phyloP scores from a whole-genome alignment of 108 stramenopile genomes.

The Pseudonitzschia delicatissima region DNA sequence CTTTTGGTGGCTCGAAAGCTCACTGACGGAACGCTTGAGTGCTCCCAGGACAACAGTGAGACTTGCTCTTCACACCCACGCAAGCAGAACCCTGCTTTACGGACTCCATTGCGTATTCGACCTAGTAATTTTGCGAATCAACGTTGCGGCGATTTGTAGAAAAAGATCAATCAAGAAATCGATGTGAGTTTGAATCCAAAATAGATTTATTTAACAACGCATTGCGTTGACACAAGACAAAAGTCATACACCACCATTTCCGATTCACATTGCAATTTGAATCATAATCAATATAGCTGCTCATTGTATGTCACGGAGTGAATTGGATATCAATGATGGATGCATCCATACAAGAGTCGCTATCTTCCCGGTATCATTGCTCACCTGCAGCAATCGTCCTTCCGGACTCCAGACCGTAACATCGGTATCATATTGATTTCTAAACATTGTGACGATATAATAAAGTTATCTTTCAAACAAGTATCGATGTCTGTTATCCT shows the following conservation, averaged over 20 bases:
- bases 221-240: too few species aligned
- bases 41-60: constrained; percentile 92
- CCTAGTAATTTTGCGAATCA: too few species aligned
- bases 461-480: not conserved
- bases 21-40: constrained; percentile 92
- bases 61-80: constrained; percentile 85
- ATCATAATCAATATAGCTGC: too few species aligned
- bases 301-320: too few species aligned
- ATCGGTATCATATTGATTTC: constrained; percentile 99
- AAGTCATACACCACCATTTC: too few species aligned
- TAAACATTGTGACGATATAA: constrained; percentile 83
- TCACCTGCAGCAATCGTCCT: constrained; percentile 96
- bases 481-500: not conserved
- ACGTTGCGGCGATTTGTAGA: too few species aligned
- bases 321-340: too few species aligned
- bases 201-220: too few species aligned
- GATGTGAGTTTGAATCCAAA: too few species aligned
- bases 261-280: too few species aligned
- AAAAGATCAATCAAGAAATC: too few species aligned
- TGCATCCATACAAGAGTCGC: too few species aligned
- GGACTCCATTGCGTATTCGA: constrained; percentile 99
- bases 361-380: constrained; percentile 20
- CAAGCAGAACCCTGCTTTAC: constrained; percentile 98
- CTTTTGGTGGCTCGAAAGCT: constrained; percentile 94
- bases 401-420: constrained; percentile 99